These are phyloP conservation scores for Phytophthora sp. DNA, from an alignment of 352 stramenopile species.

Conservation along the genomic window DNA sequence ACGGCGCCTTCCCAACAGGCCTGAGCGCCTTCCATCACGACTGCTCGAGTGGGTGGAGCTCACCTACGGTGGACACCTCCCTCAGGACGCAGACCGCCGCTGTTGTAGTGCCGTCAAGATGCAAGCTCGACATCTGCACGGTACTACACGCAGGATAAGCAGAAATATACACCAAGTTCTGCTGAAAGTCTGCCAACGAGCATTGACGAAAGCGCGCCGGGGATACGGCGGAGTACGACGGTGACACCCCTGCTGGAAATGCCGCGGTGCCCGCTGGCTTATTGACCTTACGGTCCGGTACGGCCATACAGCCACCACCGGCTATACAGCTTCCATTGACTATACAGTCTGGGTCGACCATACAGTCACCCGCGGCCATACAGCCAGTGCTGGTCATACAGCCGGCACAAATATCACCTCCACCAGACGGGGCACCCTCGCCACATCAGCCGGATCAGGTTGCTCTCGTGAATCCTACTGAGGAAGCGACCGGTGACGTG, in stretches of 20 bases:
- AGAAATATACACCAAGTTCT: background rate
- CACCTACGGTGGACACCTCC: background rate
- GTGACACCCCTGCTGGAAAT: too few species aligned
- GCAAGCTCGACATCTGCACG: background rate
- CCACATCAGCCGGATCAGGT: background rate
- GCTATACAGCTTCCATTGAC: constrained; percentile 1
- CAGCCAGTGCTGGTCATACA: constrained; percentile 6
- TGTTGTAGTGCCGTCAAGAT: background rate
- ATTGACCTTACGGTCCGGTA: constrained; percentile 3
- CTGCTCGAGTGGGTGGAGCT: background rate
- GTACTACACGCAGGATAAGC: background rate
- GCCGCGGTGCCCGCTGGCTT: too few species aligned
- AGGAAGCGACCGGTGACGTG: too few species aligned
- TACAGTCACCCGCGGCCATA: constrained; percentile 11
- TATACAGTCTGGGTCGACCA: constrained; percentile 10
- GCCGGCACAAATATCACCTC: background rate
- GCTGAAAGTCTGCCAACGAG: background rate
- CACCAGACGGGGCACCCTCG: background rate
- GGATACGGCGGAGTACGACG: too few species aligned
- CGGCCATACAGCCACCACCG: constrained; percentile 9
- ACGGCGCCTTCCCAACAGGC: background rate
- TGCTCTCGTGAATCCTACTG: background rate
- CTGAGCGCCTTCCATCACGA: background rate
- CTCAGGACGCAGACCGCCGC: background rate
- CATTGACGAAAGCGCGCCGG: background rate